A percentile compares a stretch with the other conserved stretches of the same genome.
Evolutionary conservation across 192 early-diverging fungal species (phyloP).

Genomic region (Coemansia sp.): DNA sequence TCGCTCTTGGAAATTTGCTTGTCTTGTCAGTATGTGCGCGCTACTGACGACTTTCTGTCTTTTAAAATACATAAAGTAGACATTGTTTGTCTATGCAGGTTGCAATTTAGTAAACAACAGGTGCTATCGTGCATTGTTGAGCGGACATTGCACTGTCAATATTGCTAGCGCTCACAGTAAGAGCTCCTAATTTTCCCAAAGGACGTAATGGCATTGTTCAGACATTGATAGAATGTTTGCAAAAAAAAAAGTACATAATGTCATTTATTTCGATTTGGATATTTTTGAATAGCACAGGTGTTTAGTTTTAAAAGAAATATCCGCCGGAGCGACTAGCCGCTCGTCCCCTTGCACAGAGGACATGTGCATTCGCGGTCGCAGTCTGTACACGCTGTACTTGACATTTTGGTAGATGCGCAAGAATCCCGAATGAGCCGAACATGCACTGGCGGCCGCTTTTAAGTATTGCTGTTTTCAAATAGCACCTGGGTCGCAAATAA

Average conservation of each 20-base stretch:
- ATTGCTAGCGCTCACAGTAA: background rate
- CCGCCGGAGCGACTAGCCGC: conserved; percentile 2
- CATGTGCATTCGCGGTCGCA: conserved; percentile 39
- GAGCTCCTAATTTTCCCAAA: background rate
- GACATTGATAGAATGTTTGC: background rate
- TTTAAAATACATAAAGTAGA: background rate
- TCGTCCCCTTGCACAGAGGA: conserved; percentile 23
- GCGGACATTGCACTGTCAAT: background rate
- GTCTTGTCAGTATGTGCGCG: background rate
- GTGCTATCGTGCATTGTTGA: background rate
- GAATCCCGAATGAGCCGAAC: background rate
- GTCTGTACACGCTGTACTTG: background rate
- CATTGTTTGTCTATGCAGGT: background rate
- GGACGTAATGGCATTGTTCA: background rate
- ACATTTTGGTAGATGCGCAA: background rate
- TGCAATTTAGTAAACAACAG: background rate
- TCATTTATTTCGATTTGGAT: background rate
- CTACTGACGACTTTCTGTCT: background rate
- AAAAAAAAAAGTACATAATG: background rate
- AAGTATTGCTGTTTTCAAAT: no score
- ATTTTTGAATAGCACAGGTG: background rate
- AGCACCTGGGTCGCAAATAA: background rate
- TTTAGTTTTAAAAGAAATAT: background rate
- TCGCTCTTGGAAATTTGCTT: background rate
- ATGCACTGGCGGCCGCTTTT: background rate